Conservation (phyloP, 805 yeast genomes). For the Schizosaccharomyces octosporus region DNA sequence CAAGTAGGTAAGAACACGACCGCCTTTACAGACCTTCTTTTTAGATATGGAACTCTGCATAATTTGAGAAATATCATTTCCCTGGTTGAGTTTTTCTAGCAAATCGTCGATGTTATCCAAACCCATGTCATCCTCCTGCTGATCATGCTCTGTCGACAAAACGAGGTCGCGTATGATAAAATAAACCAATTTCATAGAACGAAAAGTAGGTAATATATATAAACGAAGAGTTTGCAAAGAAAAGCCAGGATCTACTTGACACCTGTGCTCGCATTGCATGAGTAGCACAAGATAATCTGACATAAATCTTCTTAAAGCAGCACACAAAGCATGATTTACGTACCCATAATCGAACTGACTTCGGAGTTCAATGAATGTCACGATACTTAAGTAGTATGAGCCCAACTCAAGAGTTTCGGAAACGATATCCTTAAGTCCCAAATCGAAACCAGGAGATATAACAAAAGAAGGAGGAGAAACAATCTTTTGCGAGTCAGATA, state of each 20-base stretch:
- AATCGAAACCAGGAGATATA: constrained; percentile 48
- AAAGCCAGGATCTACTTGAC: constrained; percentile 24
- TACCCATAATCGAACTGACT: constrained; percentile 35
- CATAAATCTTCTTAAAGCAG: constrained; percentile 26
- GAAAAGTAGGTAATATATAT: constrained; percentile 17
- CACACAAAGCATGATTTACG: constrained; percentile 49
- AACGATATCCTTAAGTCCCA: constrained; percentile 46
- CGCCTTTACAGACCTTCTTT: constrained; percentile 33
- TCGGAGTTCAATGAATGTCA: constrained; percentile 35
- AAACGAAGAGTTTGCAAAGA: constrained; percentile 38
- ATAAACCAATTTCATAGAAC: constrained; percentile 29
- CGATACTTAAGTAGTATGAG: constrained; percentile 32
- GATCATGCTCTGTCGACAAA: neutral
- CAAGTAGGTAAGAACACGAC: constrained; percentile 37
- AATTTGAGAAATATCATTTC: neutral
- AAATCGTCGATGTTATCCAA: constrained; percentile 19
- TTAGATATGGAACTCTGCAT: constrained; percentile 8
- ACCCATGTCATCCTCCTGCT: constrained; percentile 12
- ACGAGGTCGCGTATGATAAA: constrained; percentile 22
- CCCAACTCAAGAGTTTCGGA: constrained; percentile 38
- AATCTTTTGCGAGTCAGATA: constrained; percentile 20
- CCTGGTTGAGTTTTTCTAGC: constrained; percentile 18
- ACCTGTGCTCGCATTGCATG: constrained; percentile 27
- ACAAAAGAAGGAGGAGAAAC: constrained; percentile 49
- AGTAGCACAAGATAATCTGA: constrained; percentile 13